phyloP scores from a whole-genome alignment of 805 yeast genomes.

The Metschnikowia hibisci region DNA sequence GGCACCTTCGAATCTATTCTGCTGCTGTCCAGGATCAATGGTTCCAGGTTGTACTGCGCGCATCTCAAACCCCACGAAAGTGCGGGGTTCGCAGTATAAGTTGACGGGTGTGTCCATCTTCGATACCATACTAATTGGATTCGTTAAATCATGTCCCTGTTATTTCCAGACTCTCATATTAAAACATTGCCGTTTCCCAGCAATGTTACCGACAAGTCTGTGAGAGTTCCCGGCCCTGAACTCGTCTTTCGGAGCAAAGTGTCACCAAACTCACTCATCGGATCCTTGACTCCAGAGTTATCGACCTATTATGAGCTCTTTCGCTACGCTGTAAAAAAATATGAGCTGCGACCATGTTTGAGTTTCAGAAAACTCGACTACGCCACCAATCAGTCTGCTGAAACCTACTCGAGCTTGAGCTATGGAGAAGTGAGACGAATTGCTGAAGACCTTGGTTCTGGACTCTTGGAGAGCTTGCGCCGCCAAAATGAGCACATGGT shows the following conservation, averaged over 20 bases:
- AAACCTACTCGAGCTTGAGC: conserved; percentile 41
- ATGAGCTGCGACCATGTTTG: conserved; percentile 31
- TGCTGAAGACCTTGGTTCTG: conserved; percentile 52
- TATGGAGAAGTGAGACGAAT: conserved; percentile 41
- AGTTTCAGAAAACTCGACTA: conserved; percentile 36
- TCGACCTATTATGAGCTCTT: conserved; percentile 37
- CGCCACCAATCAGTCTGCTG: conserved; percentile 23
- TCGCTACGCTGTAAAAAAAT: conserved; percentile 21
- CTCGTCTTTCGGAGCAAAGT: conserved; percentile 13
- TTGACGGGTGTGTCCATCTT: neutral
- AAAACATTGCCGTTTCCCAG: conserved; percentile 7
- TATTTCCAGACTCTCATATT: conserved; percentile 5
- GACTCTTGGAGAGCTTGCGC: conserved; percentile 36
- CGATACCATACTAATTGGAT: neutral
- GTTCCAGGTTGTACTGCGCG: neutral
- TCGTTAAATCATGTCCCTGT: conserved; percentile 8
- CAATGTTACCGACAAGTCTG: neutral
- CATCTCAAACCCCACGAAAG: neutral
- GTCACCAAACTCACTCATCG: conserved; percentile 11
- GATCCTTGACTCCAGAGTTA: conserved; percentile 23
- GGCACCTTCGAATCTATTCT: too few relatives aligned
- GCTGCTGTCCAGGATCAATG: neutral
- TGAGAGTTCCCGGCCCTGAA: conserved; percentile 2
- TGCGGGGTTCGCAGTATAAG: conserved; percentile 4
- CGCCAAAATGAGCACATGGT: conserved; percentile 20